A percentile compares a stretch with the other conserved stretches of the same genome.
Conservation (phyloP, 305 asterid species). For the Solanum chacoense region DNA sequence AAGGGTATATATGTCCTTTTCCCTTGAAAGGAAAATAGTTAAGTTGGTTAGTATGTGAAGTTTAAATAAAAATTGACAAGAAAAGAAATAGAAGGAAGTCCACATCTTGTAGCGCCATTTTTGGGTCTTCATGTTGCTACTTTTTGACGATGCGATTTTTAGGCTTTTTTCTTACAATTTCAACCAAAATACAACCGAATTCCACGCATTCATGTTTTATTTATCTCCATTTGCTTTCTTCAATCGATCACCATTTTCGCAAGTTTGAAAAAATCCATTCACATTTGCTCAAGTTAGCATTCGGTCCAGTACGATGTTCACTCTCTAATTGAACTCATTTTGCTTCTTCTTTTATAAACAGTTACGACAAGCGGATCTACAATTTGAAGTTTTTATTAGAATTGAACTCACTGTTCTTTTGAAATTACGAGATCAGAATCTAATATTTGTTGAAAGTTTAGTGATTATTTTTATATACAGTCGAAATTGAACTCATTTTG, state of each 20-base stretch:
- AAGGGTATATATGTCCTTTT: neutral
- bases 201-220: neutral
- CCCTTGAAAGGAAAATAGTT: neutral
- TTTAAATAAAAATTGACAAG: neutral
- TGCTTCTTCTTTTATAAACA: neutral
- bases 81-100: neutral
- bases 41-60: neutral
- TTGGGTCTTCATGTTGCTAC: neutral
- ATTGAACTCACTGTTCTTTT: neutral
- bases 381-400: neutral
- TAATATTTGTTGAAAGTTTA: neutral
- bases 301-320: neutral
- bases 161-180: neutral
- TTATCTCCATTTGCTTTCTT: neutral
- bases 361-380: neutral
- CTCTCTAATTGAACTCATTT: neutral
- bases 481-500: neutral
- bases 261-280: neutral
- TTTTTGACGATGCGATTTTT: neutral
- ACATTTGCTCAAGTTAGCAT: neutral
- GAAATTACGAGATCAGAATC: neutral
- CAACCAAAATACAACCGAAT: neutral
- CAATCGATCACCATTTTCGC: neutral
- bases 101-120: neutral
- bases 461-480: neutral